phyloP scores from a whole-genome alignment of 148 eudicot species.

The Chenopodium album region DNA sequence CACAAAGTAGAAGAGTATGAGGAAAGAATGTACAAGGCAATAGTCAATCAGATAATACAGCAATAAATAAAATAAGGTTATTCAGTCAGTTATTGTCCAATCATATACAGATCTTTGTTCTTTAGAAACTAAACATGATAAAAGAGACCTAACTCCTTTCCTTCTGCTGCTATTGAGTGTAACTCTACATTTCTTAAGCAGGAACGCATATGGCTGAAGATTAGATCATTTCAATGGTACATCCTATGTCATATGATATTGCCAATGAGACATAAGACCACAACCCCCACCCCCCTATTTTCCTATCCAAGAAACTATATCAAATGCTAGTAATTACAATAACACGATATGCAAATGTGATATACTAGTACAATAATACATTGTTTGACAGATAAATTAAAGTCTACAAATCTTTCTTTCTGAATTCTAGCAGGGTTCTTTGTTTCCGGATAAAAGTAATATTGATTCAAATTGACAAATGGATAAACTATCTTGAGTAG shows the following conservation, averaged over 20 bases:
- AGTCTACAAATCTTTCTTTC: not conserved
- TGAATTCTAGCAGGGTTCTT: not conserved
- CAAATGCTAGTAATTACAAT: not conserved
- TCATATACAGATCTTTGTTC: not conserved
- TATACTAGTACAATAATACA: not conserved
- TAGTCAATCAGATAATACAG: not conserved
- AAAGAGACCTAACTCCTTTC: not conserved
- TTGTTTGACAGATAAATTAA: not conserved
- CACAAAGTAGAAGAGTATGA: slow-evolving; percentile 16
- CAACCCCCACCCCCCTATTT: not conserved
- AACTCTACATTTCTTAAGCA: not conserved
- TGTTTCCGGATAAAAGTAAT: no score
- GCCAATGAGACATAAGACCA: not conserved
- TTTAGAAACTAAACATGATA: not conserved
- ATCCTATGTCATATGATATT: not conserved
- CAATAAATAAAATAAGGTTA: not conserved
- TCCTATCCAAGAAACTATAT: not conserved
- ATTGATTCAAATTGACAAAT: not conserved
- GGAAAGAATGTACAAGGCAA: not conserved
- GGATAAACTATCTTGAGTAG: not conserved
- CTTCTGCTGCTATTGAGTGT: not conserved
- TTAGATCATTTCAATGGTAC: not conserved
- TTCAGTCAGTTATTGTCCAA: not conserved
- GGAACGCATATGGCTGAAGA: not conserved
- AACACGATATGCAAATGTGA: not conserved